Evolutionary conservation across 805 yeast species (phyloP).

Genomic region (Torulaspora delbrueckii): DNA sequence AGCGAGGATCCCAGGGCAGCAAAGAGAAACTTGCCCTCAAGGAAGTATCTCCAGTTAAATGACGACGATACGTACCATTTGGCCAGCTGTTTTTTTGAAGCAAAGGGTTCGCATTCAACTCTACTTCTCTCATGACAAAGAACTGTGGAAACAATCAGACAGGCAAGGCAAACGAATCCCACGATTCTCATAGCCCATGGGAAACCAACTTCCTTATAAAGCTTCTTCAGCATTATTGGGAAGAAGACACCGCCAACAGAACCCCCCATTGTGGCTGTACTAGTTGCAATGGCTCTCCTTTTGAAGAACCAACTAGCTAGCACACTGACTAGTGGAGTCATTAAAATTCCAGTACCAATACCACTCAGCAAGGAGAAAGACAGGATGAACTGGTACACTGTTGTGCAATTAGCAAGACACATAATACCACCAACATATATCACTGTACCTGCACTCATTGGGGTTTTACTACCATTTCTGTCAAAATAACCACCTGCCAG

Average conservation of each 20-base stretch:
- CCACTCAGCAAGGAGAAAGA: slow-evolving; percentile 56
- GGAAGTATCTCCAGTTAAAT: slow-evolving; percentile 36
- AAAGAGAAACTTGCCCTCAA: slow-evolving; percentile 42
- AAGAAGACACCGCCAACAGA: slow-evolving; percentile 53
- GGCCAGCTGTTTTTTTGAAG: slow-evolving; percentile 33
- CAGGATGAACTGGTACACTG: slow-evolving; percentile 56
- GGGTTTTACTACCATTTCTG: slow-evolving; percentile 48
- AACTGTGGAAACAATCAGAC: slow-evolving; percentile 35
- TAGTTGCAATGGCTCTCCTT: slow-evolving; percentile 54
- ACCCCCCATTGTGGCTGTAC: slow-evolving; percentile 50
- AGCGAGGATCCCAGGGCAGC: slow-evolving; percentile 43
- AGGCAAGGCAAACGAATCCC: slow-evolving; percentile 43
- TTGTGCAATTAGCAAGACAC: slow-evolving; percentile 50
- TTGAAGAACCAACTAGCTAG: slow-evolving; percentile 61
- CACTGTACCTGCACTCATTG: slow-evolving; percentile 43
- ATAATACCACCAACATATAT: slow-evolving; percentile 50
- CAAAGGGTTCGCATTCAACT: slow-evolving; percentile 34
- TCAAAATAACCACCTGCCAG: slow-evolving; percentile 61
- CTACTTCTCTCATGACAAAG: slow-evolving; percentile 41
- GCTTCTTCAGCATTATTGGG: slow-evolving; percentile 48
- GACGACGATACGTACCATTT: slow-evolving; percentile 30
- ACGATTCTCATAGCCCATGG: slow-evolving; percentile 56
- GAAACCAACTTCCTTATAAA: slow-evolving; percentile 50
- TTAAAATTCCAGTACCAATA: slow-evolving; percentile 53
- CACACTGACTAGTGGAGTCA: slow-evolving; percentile 57